Base-by-base conservation (phyloP, 2,329 filamentous ascomycete species). In the Dissoconium aciculare region DNA sequence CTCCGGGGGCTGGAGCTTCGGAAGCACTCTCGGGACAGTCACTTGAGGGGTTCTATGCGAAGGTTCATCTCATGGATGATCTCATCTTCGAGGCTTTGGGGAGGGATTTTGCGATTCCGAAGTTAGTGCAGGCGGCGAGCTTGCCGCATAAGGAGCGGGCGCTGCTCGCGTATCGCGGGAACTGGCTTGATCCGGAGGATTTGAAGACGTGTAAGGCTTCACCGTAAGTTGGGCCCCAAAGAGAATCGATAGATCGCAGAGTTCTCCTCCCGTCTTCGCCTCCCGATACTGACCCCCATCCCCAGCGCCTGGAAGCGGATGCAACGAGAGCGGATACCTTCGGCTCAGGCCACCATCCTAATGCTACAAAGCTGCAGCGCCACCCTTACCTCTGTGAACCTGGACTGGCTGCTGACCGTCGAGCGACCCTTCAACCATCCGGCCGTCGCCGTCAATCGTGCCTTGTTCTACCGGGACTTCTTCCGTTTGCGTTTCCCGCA, bases 401-500 rank as follows among this genome's bases (percentile, higher is more conserved):
- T 57, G 5, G 54, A 57, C 32, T 56, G 53, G 54, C 35, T 55
- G 8, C 32, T 51, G 10, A 43, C 35, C 26, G 21, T 30, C 19
- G 19, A 23, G 8, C n/a, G n/a, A 8, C 19, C 19, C n/a, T 23
- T 8, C 19, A 23, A 23, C 8, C n/a, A n/a, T 8, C 19, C 19
- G 8, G 19, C 8, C 8, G n/a, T 23, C 19, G n/a, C 19, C 19
- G 8, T n/a, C 8, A 8, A n/a, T 8, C 19, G 19, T n/a, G 19
- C 19, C n/a, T n/a, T 8, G 19, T n/a, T 59, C 12, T 52, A 48
- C 32, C 31, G 40, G 5, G 32, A 36, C 4, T 43, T 62, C 5
- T 52, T 55, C 33, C 31, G 30, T 5, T 44, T 59, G 19, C 51
- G 54, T 2, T 62, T 64, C 33, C 59, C 61, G 5, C 46, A 57